A percentile compares a stretch with the other conserved stretches of the same genome.
These are phyloP conservation scores for Suhomyces canberraensis DNA, from an alignment of 805 yeast genomes.

Conservation along the genomic window DNA sequence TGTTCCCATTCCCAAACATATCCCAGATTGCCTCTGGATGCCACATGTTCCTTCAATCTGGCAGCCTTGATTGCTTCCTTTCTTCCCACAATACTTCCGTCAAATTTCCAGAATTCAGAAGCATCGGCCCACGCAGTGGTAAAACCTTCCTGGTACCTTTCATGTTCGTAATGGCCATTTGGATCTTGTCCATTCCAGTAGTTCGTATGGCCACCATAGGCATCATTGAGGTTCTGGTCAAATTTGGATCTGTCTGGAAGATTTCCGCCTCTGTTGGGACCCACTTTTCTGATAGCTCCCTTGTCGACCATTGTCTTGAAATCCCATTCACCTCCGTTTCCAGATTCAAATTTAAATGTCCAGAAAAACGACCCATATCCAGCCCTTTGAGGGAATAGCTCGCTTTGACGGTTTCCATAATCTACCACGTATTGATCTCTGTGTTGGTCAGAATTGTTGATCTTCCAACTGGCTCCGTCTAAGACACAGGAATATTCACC, in stretches of 20 bases:
- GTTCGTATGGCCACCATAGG: conserved; percentile 45
- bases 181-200: conserved; percentile 68
- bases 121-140: conserved; percentile 73
- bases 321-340: conserved; percentile 98
- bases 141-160: conserved; percentile 79
- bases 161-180: conserved; percentile 68
- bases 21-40: conserved; percentile 51
- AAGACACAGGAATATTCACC: conserved; percentile 92
- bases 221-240: conserved; percentile 36
- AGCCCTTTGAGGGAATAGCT: conserved; percentile 50
- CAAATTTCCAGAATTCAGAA: conserved; percentile 60
- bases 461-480: conserved; percentile 73
- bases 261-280: conserved; percentile 17
- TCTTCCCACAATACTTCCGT: conserved; percentile 75
- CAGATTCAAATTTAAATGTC: conserved; percentile 84
- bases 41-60: conserved; percentile 60
- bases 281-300: conserved; percentile 42
- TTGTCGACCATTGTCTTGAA: conserved; percentile 68
- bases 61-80: conserved; percentile 62
- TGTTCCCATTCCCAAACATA: conserved; percentile 88
- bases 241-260: conserved; percentile 42
- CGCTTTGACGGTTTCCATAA: conserved; percentile 58
- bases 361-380: conserved; percentile 79
- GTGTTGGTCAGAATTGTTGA: conserved; percentile 34
- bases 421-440: conserved; percentile 55